Evolutionary conservation across 1,139 yeast species (phyloP), one percentile per base, ranked within the genome.

Genomic region (Yamadazyma siamensis): DNA sequence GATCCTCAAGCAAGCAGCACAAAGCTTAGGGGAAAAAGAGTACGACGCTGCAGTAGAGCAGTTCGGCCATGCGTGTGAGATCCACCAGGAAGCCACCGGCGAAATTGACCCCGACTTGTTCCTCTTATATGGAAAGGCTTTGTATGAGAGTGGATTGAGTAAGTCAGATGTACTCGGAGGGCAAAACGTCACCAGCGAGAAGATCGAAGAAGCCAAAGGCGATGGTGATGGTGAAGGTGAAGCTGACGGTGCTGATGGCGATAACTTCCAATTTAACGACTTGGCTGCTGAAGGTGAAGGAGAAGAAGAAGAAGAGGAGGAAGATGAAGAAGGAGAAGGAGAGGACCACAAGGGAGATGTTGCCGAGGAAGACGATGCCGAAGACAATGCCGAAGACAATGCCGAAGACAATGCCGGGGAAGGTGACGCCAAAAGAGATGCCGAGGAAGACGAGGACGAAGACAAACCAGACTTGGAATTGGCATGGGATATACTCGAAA

Each of bases 401-500:
- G 57, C 47, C 5, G 59, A 47, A 5, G 64, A 52, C 5, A 61
- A 50, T 5, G 65, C 51, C 5, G 65, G 56, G 2, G 34, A 31
- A 12, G 27, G 26, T 7, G 31, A 26, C 14, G 59, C 50, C 2
- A n/a, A n/a, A n/a, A n/a, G n/a, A n/a, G 55, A 48, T 3, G 44
- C 38, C 3, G 52, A 47, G 12, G 59, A 46, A 17, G 56, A 47
- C 12, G 67, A 59, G 13, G 77, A 62, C 26, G 75, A 65, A 19
- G 77, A 73, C 24, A 82, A 79, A 44, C 68, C 77, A 21, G 96
- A 87, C 50, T 82, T 88, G 50, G 94, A 83, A 50, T 71, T 80
- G 15, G 94, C 95, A 0, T 87, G 95, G 95, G 91, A 82, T 37
- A 76, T 86, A 13, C 64, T 86, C 22, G 96, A 88, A 49, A 62